Base-by-base conservation (phyloP, 176 grass and related monocot species). In the Oryza brachyantha region DNA sequence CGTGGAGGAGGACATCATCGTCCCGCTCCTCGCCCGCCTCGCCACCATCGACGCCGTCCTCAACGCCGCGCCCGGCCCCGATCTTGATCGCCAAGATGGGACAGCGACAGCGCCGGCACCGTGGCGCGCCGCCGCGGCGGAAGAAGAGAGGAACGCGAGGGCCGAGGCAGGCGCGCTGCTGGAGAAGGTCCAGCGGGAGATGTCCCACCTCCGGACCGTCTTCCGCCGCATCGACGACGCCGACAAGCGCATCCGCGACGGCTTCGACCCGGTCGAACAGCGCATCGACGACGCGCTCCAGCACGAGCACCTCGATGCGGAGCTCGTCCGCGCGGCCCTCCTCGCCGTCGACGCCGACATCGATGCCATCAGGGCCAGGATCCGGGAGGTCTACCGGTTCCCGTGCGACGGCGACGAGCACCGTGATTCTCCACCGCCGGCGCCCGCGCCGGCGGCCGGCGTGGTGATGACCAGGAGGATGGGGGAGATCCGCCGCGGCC, bases 261-360 rank as follows among this genome's bases (percentile, higher is more conserved):
- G 78, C 50, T 80, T 80, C 35, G 66, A 80, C 36, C 78, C 78
- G 25, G 78, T 80, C 14, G 78, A 80, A 24, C 34, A 13, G 35
- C 66, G 22, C 5, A 54, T 80, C 27, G 50, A 80, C 77, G 50
- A 80, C 22, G 78, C 78, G 9, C 67, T 81, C 54, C 66, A 70
- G 48, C 32, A 59, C 1, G 52, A 37, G 25, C 24, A n/a, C 1
- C 25, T 10, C 38, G 38, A 60, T 16, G 13, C 11, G 0, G 48
- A 2, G 10, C 10, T 6, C 16, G 35, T 81, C 66, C 38, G 61
- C 79, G 11, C 16, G 1, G 27, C 12, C 1, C 57, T 81, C 2
- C 7, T 32, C 38, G 68, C 37, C 3, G 27, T 81, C 21, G 39
- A 72, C 0, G 27, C 17, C 27, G 19, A 5, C 27, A 24, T 80